Percentiles rank a stretch among this genome's conserved stretches.
Evolutionary conservation across 805 yeast genomes (phyloP).

Genomic region (Spathaspora gorwiae): DNA sequence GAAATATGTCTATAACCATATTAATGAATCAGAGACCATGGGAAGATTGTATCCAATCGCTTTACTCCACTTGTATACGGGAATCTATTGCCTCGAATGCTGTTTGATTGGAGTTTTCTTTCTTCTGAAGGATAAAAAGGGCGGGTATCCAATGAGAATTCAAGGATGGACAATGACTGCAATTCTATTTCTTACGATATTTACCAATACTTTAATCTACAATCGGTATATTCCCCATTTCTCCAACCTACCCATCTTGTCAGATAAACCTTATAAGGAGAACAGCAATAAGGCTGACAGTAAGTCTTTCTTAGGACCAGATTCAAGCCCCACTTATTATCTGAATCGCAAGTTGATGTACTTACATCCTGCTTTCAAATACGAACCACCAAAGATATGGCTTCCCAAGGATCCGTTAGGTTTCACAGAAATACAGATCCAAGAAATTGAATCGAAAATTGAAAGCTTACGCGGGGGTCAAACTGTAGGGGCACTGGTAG

Average conservation of each 20-base stretch:
- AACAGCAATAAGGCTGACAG: not conserved
- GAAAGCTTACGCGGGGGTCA: slow-evolving; percentile 16
- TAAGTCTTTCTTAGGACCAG: not conserved
- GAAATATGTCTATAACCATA: slow-evolving; percentile 49
- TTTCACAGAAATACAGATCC: slow-evolving; percentile 18
- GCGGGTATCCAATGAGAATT: slow-evolving; percentile 37
- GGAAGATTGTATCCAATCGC: slow-evolving; percentile 75
- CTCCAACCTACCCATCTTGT: slow-evolving; percentile 23
- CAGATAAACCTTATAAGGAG: slow-evolving; percentile 10
- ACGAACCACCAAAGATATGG: slow-evolving; percentile 36
- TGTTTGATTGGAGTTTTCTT: slow-evolving; percentile 75
- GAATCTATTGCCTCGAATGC: slow-evolving; percentile 75
- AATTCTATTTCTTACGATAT: slow-evolving; percentile 49
- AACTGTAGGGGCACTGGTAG: slow-evolving; percentile 22
- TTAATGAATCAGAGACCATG: slow-evolving; percentile 55
- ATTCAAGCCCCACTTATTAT: slow-evolving; percentile 3
- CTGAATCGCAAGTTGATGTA: slow-evolving; percentile 24
- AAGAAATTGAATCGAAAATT: slow-evolving; percentile 12
- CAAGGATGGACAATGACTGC: slow-evolving; percentile 53
- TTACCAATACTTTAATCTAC: slow-evolving; percentile 52
- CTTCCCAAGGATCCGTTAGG: slow-evolving; percentile 35
- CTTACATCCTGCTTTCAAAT: slow-evolving; percentile 36
- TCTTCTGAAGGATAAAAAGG: slow-evolving; percentile 49
- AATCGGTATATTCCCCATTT: slow-evolving; percentile 32
- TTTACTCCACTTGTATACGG: slow-evolving; percentile 70